These are phyloP conservation scores for Cladophialophora yegresii DNA, from an alignment of 2,329 filamentous ascomycete species.

Conservation along the genomic window DNA sequence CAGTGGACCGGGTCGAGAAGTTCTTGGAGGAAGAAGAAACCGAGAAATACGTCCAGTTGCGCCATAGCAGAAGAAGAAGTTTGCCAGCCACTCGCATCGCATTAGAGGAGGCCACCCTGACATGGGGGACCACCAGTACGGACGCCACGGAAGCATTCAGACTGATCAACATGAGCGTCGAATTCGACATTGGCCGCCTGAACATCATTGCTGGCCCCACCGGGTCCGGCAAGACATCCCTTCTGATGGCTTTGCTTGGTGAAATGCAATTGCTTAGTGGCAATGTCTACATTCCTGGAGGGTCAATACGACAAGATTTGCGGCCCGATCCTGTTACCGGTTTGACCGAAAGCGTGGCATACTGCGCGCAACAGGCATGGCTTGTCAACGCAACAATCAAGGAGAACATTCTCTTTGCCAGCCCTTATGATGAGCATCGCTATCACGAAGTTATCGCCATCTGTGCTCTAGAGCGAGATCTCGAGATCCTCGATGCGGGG, in stretches of 20 bases:
- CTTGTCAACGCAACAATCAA: conserved; percentile 93
- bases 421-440: conserved; percentile 74
- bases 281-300: conserved; percentile 80
- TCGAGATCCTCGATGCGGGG: conserved; percentile 87
- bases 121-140: conserved; percentile 71
- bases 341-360: conserved; percentile 87
- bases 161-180: conserved; percentile 77
- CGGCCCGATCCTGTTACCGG: conserved; percentile 78
- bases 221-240: conserved; percentile 90
- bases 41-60: conserved; percentile 86
- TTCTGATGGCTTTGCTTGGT: conserved; percentile 92
- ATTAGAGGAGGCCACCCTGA: conserved; percentile 79
- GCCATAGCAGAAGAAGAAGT: conserved; percentile 67
- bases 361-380: conserved; percentile 96
- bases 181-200: conserved; percentile 80
- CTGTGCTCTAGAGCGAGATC: conserved; percentile 85
- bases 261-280: conserved; percentile 90
- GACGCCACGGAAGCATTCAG: conserved; percentile 73
- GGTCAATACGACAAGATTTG: conserved; percentile 81
- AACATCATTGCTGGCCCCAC: conserved; percentile 94
- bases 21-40: conserved; percentile 94
- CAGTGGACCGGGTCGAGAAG: conserved; percentile 92
- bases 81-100: conserved; percentile 75
- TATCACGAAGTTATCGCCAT: conserved; percentile 88
- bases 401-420: conserved; percentile 92